phyloP scores from a whole-genome alignment of 2,329 filamentous ascomycete genomes.

The Neopestalotiopsis rosae region DNA sequence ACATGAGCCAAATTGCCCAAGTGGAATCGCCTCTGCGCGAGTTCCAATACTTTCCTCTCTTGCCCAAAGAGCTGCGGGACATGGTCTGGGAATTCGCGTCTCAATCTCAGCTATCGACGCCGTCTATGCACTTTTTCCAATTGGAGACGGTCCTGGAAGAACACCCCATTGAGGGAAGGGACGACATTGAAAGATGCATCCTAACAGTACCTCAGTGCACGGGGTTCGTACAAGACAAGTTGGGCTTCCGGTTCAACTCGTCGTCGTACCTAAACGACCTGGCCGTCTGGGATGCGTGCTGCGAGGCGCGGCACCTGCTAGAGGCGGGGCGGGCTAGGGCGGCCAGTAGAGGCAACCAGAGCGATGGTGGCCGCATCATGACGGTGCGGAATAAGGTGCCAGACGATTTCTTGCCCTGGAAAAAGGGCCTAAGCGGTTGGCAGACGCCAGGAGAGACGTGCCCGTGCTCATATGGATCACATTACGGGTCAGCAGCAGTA shows the following conservation, averaged over 20 bases:
- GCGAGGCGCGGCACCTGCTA: conserved; percentile 13
- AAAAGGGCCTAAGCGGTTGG: conserved; percentile 1
- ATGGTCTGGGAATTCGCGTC: conserved; percentile 15
- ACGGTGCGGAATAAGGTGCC: background rate
- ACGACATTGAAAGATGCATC: background rate
- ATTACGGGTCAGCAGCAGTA: background rate
- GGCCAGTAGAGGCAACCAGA: background rate
- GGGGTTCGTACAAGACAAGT: background rate
- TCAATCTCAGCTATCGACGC: background rate
- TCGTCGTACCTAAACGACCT: conserved; percentile 15
- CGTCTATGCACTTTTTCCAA: conserved; percentile 16
- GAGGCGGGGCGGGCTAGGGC: background rate
- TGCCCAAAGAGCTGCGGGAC: conserved; percentile 15
- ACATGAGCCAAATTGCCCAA: background rate
- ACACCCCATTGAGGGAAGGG: background rate
- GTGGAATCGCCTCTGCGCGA: background rate
- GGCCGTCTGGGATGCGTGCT: conserved; percentile 15
- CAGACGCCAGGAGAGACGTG: background rate
- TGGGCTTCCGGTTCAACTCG: background rate
- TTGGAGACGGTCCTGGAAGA: conserved; percentile 1
- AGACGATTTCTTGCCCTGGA: conserved; percentile 6
- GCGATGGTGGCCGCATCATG: background rate
- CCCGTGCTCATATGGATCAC: conserved; percentile 3
- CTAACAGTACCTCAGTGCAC: background rate
- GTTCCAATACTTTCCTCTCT: conserved; percentile 16